Conservation (phyloP, 1,284 basidiomycete genomes). For the Neolentinus lepideus region DNA sequence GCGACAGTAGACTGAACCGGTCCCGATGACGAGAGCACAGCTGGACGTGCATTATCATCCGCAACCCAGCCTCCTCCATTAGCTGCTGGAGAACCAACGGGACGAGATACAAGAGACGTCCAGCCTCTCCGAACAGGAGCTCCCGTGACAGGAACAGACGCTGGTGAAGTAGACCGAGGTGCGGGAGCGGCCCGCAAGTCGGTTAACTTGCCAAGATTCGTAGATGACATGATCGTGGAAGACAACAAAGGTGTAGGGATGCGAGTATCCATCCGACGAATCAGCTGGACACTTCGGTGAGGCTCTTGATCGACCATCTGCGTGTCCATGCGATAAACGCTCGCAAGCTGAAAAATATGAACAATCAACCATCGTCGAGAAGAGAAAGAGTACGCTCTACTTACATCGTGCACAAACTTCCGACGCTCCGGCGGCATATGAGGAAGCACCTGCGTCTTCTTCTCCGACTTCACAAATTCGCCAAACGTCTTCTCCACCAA, state of each 20-base stretch:
- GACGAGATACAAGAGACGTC: slow-evolving; percentile 28
- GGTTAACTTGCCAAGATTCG: slow-evolving; percentile 45
- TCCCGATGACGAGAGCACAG: slow-evolving; percentile 3
- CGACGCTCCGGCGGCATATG: slow-evolving; percentile 75
- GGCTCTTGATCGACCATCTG: slow-evolving; percentile 85
- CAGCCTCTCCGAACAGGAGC: slow-evolving; percentile 22
- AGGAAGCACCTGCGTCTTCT: slow-evolving; percentile 68
- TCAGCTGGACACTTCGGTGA: slow-evolving; percentile 69
- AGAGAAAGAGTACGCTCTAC: slow-evolving; percentile 17
- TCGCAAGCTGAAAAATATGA: slow-evolving; percentile 45
- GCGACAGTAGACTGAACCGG: slow-evolving; percentile 1
- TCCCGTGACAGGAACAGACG: slow-evolving; percentile 10
- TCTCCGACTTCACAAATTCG: slow-evolving; percentile 71
- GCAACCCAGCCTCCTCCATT: neutral
- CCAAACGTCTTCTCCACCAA: slow-evolving; percentile 75
- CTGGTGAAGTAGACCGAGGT: slow-evolving; percentile 13
- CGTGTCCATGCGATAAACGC: slow-evolving; percentile 74
- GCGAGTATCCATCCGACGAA: slow-evolving; percentile 75
- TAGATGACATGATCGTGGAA: slow-evolving; percentile 22
- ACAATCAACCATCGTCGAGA: neutral
- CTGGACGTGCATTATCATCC: neutral
- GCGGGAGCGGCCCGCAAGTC: slow-evolving; percentile 34
- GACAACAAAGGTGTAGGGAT: slow-evolving; percentile 69
- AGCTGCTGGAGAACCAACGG: slow-evolving; percentile 13
- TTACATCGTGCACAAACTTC: slow-evolving; percentile 71